Evolutionary conservation across 2,329 filamentous ascomycete genomes (phyloP).

Genomic region (Sporothrix globosa): DNA sequence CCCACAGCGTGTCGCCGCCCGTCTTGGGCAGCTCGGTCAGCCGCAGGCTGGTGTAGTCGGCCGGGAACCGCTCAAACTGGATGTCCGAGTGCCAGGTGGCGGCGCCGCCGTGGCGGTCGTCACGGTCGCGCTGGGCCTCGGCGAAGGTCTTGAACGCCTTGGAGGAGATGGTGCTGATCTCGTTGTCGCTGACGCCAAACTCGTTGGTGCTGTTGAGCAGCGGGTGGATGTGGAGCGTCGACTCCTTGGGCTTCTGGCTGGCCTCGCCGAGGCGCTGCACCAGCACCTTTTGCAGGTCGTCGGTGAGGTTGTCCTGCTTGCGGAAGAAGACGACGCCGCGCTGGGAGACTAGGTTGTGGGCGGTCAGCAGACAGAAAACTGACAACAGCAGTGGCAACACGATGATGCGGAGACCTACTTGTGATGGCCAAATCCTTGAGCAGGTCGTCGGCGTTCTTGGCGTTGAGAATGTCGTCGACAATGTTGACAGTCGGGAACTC

Average conservation of each 20-base stretch:
- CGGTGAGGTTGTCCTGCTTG: constrained; percentile 47
- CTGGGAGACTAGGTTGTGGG: constrained; percentile 45
- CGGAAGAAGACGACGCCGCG: constrained; percentile 56
- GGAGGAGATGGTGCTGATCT: constrained; percentile 55
- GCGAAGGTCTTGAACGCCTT: constrained; percentile 39
- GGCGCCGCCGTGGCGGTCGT: constrained; percentile 22
- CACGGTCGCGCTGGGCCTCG: constrained; percentile 22
- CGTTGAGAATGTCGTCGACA: constrained; percentile 57
- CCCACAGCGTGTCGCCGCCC: constrained; percentile 65
- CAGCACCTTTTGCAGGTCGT: constrained; percentile 34
- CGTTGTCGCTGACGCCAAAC: constrained; percentile 41
- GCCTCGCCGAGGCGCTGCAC: constrained; percentile 34
- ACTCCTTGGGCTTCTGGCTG: constrained; percentile 48
- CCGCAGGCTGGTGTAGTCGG: constrained; percentile 52
- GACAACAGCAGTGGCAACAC: neutral
- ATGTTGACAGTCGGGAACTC: constrained; percentile 52
- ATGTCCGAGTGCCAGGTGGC: constrained; percentile 53
- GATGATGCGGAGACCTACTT: neutral
- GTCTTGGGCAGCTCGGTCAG: constrained; percentile 48
- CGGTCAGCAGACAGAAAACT: neutral
- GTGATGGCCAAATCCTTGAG: constrained; percentile 64
- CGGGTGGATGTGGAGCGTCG: constrained; percentile 59
- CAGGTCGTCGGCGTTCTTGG: constrained; percentile 56
- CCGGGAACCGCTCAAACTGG: constrained; percentile 52
- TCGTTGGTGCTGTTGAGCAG: constrained; percentile 30